Evolutionary conservation across 192 early-diverging fungal species (phyloP).

Genomic region (Pilobolus umbonatus): DNA sequence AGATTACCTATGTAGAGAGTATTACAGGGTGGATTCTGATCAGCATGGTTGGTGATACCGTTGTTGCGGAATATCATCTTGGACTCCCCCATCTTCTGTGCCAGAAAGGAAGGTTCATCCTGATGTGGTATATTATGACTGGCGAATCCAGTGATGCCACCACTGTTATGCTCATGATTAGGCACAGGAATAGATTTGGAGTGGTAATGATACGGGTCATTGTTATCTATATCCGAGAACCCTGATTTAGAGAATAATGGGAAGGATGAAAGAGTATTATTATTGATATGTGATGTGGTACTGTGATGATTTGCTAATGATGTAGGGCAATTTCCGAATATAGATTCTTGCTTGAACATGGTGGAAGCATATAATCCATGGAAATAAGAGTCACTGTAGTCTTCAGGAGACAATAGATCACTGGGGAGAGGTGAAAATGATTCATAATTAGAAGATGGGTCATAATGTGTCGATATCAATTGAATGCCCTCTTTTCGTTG

Average conservation of each 20-base stretch:
- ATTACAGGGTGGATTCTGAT: conserved; percentile 99
- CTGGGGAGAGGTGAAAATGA: conserved; percentile 49
- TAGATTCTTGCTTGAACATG: too few relatives aligned
- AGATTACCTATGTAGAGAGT: conserved; percentile 98
- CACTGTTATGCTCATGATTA: background rate
- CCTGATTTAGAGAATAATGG: conserved; percentile 15
- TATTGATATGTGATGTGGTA: background rate
- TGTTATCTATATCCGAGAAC: too few relatives aligned
- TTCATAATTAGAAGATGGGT: conserved; percentile 18
- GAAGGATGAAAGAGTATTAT: background rate
- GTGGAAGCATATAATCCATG: conserved; percentile 18
- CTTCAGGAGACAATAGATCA: conserved; percentile 47
- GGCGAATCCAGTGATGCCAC: background rate
- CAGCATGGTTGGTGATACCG: conserved; percentile 34
- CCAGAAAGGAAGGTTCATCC: background rate
- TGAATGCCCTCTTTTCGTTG: background rate
- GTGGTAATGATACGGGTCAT: conserved; percentile 17
- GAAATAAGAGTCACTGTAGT: conserved; percentile 18
- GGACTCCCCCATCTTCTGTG: background rate
- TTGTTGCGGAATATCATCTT: background rate
- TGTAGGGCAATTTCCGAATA: conserved; percentile 22
- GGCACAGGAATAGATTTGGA: conserved; percentile 17
- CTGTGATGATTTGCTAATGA: conserved; percentile 17
- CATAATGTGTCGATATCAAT: background rate
- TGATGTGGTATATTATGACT: background rate